These are phyloP conservation scores for Aspergillus intermedius DNA, from an alignment of 2,329 filamentous ascomycete species.

Conservation along the genomic window DNA sequence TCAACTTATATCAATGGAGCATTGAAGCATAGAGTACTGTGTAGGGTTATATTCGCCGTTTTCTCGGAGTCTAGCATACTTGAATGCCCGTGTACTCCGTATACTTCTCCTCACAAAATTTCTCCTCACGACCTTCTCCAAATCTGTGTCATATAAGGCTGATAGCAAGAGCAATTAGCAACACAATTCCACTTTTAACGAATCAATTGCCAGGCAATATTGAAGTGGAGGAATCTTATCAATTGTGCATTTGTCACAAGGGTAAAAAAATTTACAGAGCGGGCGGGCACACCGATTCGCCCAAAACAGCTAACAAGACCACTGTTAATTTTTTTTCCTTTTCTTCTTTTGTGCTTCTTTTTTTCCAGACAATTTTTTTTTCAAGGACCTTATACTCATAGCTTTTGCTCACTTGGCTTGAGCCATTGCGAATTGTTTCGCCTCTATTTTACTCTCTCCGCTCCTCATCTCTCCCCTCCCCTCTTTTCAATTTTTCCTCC, in stretches of 20 bases:
- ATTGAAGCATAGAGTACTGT: too few relatives aligned
- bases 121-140: too few relatives aligned
- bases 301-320: constrained; percentile 24
- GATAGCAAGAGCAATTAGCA: too few relatives aligned
- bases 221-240: neutral
- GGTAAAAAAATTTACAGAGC: too few relatives aligned
- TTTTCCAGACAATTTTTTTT: constrained; percentile 1
- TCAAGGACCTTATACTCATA: neutral
- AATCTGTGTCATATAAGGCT: too few relatives aligned
- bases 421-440: constrained; percentile 16
- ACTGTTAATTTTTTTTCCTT: neutral
- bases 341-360: constrained; percentile 2
- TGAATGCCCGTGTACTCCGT: too few relatives aligned
- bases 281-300: constrained; percentile 25
- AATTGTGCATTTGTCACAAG: too few relatives aligned
- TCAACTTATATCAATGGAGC: too few relatives aligned
- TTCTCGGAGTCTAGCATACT: too few relatives aligned
- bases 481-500: constrained; percentile 6
- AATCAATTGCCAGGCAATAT: neutral
- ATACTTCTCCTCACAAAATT: too few relatives aligned
- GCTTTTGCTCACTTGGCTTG: constrained; percentile 7
- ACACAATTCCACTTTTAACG: too few relatives aligned
- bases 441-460: constrained; percentile 2
- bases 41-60: too few relatives aligned
- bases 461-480: constrained; percentile 1